These are phyloP conservation scores for Yamadazyma blattariae DNA, from an alignment of 1,139 yeast genomes.

Conservation along the genomic window DNA sequence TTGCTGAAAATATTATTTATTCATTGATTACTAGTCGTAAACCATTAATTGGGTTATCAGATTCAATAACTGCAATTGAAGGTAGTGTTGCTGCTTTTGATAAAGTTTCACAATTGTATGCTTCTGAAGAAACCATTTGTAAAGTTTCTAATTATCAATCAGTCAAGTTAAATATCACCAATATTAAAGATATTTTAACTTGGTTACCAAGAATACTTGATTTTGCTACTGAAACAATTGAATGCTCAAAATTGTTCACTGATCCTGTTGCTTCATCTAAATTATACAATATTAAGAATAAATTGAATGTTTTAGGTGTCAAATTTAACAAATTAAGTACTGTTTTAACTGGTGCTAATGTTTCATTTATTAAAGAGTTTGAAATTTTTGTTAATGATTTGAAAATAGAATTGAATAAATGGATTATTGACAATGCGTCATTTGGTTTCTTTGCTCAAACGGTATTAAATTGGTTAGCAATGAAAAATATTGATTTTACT, in stretches of 20 bases:
- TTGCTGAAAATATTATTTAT: constrained; percentile 70
- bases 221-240: constrained; percentile 38
- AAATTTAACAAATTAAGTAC: constrained; percentile 11
- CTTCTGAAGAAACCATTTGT: constrained; percentile 11
- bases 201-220: constrained; percentile 54
- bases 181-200: constrained; percentile 16
- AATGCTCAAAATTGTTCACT: constrained; percentile 16
- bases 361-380: constrained; percentile 8
- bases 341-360: constrained; percentile 15
- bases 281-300: constrained; percentile 20
- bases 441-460: constrained; percentile 47
- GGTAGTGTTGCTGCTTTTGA: constrained; percentile 4
- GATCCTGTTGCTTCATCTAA: constrained; percentile 11
- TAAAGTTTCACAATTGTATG: constrained; percentile 12
- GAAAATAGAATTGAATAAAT: constrained; percentile 11
- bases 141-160: constrained; percentile 20
- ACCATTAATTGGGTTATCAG: constrained; percentile 37
- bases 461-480: constrained; percentile 37
- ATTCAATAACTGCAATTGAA: constrained; percentile 7
- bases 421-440: constrained; percentile 26
- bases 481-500: constrained; percentile 16
- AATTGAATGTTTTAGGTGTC: constrained; percentile 14
- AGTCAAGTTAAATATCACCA: constrained; percentile 16
- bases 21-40: constrained; percentile 49
- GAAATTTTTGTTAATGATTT: constrained; percentile 4